Evolutionary conservation across 257 asterid genomes (phyloP), one percentile per base, ranked within the genome.

Genomic region (Solanum appendiculatum): DNA sequence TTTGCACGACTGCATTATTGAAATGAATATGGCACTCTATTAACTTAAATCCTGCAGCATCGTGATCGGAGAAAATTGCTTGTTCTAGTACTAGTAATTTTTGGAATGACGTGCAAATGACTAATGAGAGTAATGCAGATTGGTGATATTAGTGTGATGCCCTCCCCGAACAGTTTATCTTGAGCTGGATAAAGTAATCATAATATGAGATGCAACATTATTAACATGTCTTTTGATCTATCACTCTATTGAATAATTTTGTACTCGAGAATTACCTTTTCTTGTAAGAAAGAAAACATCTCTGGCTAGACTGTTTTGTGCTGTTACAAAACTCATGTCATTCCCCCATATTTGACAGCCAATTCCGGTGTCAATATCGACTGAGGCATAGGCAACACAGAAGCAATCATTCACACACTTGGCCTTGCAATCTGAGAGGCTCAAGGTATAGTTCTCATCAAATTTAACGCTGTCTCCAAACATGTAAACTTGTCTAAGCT

Each of bases 351-450:
- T 87, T 80, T 86, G 80, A 73, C 91, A 89, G 46, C 85, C 82
- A 66, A 86, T 63, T 33, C 87, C 86, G 0, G 75, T 29, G 1
- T 42, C 46, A 18, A 23, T 72, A 42, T 68, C 37, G 29, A 23
- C 37, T 2, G 66, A 75, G 39, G 89, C 87, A 89, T 42, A 87
- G 48, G 91, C 89, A 86, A 73, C 56, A 83, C 90, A 89, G 0
- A 86, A 82, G 54, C 91, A 89, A 18, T 87, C 70, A 51, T 60
- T 54, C 85, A 9, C 77, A 75, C 92, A 90, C 88, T 36, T 90
- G 8, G 40, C 64, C 78, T 64, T 46, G 75, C 92, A 90, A 40
- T 90, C 90, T 8, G 88, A 86, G 20, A 64, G 25, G 70, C 90
- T 88, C 74, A 88, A 12, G 5, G 86, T 89, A 25, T 72, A 27